phyloP scores from a whole-genome alignment of 768 basidiomycete genomes.

The Xerocomus spinulosus region DNA sequence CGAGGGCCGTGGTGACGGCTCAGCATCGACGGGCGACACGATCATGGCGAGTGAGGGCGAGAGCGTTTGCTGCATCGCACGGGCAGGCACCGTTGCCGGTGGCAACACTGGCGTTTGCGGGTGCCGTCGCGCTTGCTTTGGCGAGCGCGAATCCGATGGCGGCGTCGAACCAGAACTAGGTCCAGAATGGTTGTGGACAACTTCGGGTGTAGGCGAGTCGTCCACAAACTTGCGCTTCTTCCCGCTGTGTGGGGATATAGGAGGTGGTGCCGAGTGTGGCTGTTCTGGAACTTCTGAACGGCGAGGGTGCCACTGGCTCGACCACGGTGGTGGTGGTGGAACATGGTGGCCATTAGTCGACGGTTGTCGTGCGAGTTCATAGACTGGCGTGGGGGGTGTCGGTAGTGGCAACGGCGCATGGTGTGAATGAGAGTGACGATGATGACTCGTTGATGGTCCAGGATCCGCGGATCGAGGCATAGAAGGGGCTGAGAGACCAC shows the following conservation, averaged over 20 bases:
- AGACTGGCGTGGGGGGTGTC: constrained; percentile 32
- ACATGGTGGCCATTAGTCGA: constrained; percentile 33
- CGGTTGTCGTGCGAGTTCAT: constrained; percentile 29
- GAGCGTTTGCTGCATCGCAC: constrained; percentile 32
- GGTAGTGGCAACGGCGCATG: constrained; percentile 30
- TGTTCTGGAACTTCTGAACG: constrained; percentile 28
- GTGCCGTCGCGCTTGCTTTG: constrained; percentile 32
- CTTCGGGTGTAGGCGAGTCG: constrained; percentile 28
- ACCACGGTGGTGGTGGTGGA: constrained; percentile 33
- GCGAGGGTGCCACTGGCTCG: constrained; percentile 28
- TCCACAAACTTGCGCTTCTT: constrained; percentile 35
- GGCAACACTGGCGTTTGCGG: constrained; percentile 32
- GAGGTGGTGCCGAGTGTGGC: constrained; percentile 7
- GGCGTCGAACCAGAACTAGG: constrained; percentile 12
- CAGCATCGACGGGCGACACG: constrained; percentile 31
- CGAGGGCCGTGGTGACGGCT: constrained; percentile 31
- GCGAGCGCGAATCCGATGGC: constrained; percentile 24
- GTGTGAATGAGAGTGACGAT: constrained; percentile 27
- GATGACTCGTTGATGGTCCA: constrained; percentile 28
- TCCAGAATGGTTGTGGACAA: constrained; percentile 9
- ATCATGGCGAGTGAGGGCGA: constrained; percentile 35
- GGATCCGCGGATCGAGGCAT: constrained; percentile 24
- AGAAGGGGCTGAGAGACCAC: constrained; percentile 12
- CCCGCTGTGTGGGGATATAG: constrained; percentile 28
- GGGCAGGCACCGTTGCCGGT: constrained; percentile 21